These are phyloP conservation scores for Yarrowia bubula DNA, from an alignment of 805 yeast species.

Conservation along the genomic window DNA sequence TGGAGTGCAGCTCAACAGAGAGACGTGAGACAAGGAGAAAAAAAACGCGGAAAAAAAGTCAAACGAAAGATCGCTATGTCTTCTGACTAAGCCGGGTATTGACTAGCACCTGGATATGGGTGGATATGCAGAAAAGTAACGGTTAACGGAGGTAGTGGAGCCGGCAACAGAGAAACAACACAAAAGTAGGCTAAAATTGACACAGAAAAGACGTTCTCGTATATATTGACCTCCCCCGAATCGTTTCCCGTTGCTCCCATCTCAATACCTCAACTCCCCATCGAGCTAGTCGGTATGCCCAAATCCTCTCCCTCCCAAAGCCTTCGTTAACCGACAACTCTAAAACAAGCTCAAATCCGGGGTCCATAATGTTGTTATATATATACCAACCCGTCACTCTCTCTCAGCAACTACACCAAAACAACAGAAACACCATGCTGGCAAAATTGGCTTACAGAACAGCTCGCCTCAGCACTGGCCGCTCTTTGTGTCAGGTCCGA, in stretches of 20 bases:
- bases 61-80: no score
- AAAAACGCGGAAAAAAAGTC: no score
- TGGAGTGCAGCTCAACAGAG: no score
- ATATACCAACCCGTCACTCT: neutral
- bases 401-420: neutral
- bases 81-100: no score
- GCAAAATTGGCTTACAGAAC: conserved; percentile 25
- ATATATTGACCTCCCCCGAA: neutral
- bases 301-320: conserved; percentile 1
- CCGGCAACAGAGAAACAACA: no score
- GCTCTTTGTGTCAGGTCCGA: neutral
- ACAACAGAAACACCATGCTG: neutral
- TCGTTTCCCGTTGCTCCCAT: no score
- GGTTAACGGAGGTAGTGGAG: no score
- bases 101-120: no score
- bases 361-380: neutral
- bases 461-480: conserved; percentile 11
- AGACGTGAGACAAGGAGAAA: no score
- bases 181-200: neutral
- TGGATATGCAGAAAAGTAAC: no score
- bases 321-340: conserved; percentile 26
- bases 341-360: conserved; percentile 24
- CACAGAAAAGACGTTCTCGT: neutral
- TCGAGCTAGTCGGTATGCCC: neutral
- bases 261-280: neutral